Evolutionary conservation across 2,329 filamentous ascomycete species (phyloP).

Genomic region (Canariomyces notabilis): DNA sequence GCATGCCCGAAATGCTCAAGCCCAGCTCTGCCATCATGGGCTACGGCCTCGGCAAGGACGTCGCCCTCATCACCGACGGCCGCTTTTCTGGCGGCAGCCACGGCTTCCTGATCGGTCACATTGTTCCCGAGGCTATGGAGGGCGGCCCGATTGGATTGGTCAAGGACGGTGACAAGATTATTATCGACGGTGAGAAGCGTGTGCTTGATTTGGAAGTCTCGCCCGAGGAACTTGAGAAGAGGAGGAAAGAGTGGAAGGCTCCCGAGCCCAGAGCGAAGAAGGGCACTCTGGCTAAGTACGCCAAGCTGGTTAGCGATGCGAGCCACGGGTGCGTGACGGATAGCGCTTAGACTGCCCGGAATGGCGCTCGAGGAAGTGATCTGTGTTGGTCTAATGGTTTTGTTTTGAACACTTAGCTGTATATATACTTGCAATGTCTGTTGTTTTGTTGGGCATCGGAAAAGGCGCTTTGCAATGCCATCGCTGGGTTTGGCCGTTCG

Average conservation of each 20-base stretch:
- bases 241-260: constrained; percentile 57
- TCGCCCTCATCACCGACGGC: constrained; percentile 68
- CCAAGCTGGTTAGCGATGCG: constrained; percentile 52
- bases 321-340: constrained; percentile 57
- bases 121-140: constrained; percentile 81
- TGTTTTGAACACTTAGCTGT: too few species aligned
- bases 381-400: background rate
- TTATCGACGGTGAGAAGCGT: constrained; percentile 74
- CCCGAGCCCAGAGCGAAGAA: constrained; percentile 54
- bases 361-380: background rate
- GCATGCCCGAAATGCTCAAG: constrained; percentile 94
- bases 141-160: constrained; percentile 82
- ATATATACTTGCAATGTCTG: background rate
- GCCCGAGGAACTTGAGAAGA: constrained; percentile 56
- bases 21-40: constrained; percentile 92
- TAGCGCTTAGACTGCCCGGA: constrained; percentile 20
- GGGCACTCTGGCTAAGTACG: constrained; percentile 69
- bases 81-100: constrained; percentile 78
- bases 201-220: constrained; percentile 63
- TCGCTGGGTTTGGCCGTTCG: background rate
- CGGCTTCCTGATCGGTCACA: constrained; percentile 83
- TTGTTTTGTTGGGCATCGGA: constrained; percentile 8
- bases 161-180: constrained; percentile 72
- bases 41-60: constrained; percentile 71
- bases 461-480: constrained; percentile 6